Evolutionary conservation across 1,284 basidiomycete species (phyloP), one percentile per base, ranked within the genome.

Genomic region (Anthracocystis walkeri): DNA sequence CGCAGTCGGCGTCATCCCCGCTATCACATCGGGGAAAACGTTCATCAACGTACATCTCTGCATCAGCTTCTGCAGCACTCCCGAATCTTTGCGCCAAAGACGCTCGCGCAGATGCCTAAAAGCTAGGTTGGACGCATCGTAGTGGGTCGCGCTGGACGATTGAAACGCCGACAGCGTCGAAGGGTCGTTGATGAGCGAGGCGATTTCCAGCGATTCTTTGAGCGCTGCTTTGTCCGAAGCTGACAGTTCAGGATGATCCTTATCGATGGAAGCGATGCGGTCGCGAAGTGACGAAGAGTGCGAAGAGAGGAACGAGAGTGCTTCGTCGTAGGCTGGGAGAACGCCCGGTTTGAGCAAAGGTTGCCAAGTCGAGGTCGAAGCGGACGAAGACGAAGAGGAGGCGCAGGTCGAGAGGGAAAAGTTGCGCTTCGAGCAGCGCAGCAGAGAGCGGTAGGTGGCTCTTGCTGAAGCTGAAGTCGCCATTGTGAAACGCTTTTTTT

Each of bases 41-140:
- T 91, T 87, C 93, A 97, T 94, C 86, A 94, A 91, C 80, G 92
- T 88, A 50, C 96, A 85, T 78, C 95, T 91, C 85, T 97, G 93
- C 93, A 97, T 97, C 91, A 94, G 81, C 38, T 49, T 45, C 11
- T 57, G 70, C 7, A 80, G 57, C 21, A 69, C 58, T 8, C 75
- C 75, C 11, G 68, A 64, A 25, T 69, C 58, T 7, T 57, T 29
- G 55, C 92, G 88, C 96, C 96, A 98, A 65, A 89, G 88, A 76
- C 92, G 90, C 86, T 97, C 93, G 3, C 92, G 87, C 23, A 98
- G 87, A 83, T 93, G 90, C 21, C 94, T 89, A 84, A 94, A 92
- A 1, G 92, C 90, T 0, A 90, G 88, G 69, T 89, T 83, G 20
- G 84, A 81, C 66, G 88, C 85, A 74, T 87, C 86, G 58, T 85